Evolutionary conservation across 106 monocot species (phyloP).

Genomic region (Allium cepa): DNA sequence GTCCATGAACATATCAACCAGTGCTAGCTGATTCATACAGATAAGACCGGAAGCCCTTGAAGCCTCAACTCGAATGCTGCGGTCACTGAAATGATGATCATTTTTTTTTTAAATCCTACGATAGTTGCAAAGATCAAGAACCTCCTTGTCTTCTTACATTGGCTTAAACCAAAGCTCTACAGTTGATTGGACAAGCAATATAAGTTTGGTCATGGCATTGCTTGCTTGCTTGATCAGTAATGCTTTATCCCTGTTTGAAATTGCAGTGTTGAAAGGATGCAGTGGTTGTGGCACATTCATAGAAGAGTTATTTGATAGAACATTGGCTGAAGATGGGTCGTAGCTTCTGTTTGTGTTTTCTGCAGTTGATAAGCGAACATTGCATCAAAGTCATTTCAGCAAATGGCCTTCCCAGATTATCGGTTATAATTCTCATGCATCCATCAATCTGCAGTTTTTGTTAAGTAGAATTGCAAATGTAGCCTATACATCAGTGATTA

Average conservation of each 20-base stretch:
- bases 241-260: constrained; percentile 74
- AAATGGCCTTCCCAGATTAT: too few relatives aligned
- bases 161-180: constrained; percentile 65
- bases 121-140: constrained; percentile 45
- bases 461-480: too few relatives aligned
- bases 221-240: constrained; percentile 65
- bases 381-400: too few relatives aligned
- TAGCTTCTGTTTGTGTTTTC: too few relatives aligned
- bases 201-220: constrained; percentile 57
- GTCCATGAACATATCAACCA: constrained; percentile 85
- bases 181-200: constrained; percentile 48
- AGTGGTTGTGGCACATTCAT: too few relatives aligned
- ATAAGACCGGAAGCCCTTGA: constrained; percentile 50
- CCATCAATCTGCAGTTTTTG: too few relatives aligned
- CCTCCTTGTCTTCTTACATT: constrained; percentile 26
- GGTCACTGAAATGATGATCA: constrained; percentile 18
- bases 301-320: too few relatives aligned
- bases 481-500: too few relatives aligned
- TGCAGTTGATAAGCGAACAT: too few relatives aligned
- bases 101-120: constrained; percentile 39
- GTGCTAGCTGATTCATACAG: constrained; percentile 35
- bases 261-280: constrained; percentile 25
- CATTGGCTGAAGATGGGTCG: too few relatives aligned
- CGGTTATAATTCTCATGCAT: too few relatives aligned
- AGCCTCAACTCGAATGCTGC: constrained; percentile 40